Evolutionary conservation across 768 basidiomycete species (phyloP), one percentile per base, ranked within the genome.

Genomic region (Kwoniella dendrophila): DNA sequence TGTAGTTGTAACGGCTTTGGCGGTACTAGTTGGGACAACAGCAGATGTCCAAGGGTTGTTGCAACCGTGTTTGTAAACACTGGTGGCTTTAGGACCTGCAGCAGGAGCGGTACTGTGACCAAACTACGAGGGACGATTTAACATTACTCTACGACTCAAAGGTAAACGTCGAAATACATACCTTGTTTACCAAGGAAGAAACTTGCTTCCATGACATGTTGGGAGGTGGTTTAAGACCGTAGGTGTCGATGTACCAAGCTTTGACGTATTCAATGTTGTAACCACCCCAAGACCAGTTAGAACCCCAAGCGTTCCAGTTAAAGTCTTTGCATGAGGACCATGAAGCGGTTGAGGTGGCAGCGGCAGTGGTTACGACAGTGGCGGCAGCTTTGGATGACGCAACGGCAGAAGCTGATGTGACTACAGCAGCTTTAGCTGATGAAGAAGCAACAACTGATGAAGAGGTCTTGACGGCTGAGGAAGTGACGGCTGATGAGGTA

Each of bases 291-390:
- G 64, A 59, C 56, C 56, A 65, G 6, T 47, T 53, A 24, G 33
- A 33, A 34, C n/a, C n/a, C 44, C 45, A 65, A 40, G 58, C 24
- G 27, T 43, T 34, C 64, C 64, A 65, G 54, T 65, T 59, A 26
- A 65, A 65, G 44, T 56, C 57, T 43, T 61, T 61, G 59, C 63
- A 64, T 8, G 45, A 48, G 41, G 56, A 57, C 63, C 63, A 64
- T 12, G 56, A 27, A 33, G 56, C 44, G 22, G 56, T 48, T 1
- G 36, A 32, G 52, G 57, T 36, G 24, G 64, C 12, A 20, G 64
- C 47, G 26, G 57, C 63, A 38, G 56, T 48, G 56, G 56, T 43
- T 8, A 43, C 27, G 41, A 29, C 40, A 16, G 60, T 45, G 29
- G 51, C 43, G 27, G 48, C 26, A 40, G 33, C 45, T n/a, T 53